These are phyloP conservation scores for Berkeleyomyces rouxiae DNA, from an alignment of 2,329 filamentous ascomycete species.

Conservation along the genomic window DNA sequence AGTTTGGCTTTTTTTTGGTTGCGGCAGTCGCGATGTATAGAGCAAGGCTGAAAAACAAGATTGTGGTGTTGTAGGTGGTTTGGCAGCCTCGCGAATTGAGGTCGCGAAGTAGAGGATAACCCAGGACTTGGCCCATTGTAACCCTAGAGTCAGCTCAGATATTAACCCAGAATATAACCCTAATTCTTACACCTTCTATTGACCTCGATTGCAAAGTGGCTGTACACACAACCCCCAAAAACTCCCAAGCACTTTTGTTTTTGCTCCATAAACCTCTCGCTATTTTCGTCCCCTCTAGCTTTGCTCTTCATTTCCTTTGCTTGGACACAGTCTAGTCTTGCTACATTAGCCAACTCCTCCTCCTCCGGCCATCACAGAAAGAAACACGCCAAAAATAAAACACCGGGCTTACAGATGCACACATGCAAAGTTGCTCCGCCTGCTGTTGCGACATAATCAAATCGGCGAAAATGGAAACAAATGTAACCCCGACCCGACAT, in stretches of 20 bases:
- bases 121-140: too few relatives aligned
- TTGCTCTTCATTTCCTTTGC: background rate
- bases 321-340: too few relatives aligned
- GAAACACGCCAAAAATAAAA: background rate
- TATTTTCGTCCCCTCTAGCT: background rate
- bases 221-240: too few relatives aligned
- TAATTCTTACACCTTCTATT: too few relatives aligned
- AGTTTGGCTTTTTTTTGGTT: background rate
- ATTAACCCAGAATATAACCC: too few relatives aligned
- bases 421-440: background rate
- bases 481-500: background rate
- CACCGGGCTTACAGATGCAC: background rate
- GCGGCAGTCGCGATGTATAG: background rate
- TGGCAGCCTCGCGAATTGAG: background rate
- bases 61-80: background rate
- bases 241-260: too few relatives aligned
- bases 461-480: background rate
- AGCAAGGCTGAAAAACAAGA: slow-evolving; percentile 3
- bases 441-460: background rate
- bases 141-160: too few relatives aligned
- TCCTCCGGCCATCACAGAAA: background rate
- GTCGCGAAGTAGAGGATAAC: background rate
- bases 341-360: too few relatives aligned
- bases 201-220: too few relatives aligned
- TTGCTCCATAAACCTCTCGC: too few relatives aligned